These are phyloP conservation scores for Isoetes engelmannii DNA, from an alignment of 83 land plant species.

Conservation along the genomic window DNA sequence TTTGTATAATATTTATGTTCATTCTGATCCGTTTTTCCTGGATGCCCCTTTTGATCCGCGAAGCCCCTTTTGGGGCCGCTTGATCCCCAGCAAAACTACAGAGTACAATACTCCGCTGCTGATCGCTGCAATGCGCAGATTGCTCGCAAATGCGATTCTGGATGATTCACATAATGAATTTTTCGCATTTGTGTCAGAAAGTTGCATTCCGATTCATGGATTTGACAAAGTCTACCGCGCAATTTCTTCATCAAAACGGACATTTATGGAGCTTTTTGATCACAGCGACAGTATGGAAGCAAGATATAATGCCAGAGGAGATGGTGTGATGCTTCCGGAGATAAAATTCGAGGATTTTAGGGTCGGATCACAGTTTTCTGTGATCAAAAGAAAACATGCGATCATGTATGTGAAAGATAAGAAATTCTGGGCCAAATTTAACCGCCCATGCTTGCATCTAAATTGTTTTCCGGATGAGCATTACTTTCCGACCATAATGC, in stretches of 20 bases:
- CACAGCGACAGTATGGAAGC: no score
- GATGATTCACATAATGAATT: constrained; percentile 51
- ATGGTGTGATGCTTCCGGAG: constrained; percentile 58
- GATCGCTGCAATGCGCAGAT: constrained; percentile 46
- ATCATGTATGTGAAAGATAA: constrained; percentile 41
- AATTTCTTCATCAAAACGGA: constrained; percentile 29
- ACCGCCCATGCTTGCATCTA: constrained; percentile 34
- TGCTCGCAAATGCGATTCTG: constrained; percentile 55
- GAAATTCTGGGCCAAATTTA: constrained; percentile 49
- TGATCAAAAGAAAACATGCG: constrained; percentile 48
- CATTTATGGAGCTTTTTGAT: constrained; percentile 41
- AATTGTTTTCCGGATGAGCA: constrained; percentile 72
- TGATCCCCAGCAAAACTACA: constrained; percentile 38
- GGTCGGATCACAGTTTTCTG: constrained; percentile 66
- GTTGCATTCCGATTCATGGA: constrained; percentile 59
- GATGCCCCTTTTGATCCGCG: background rate
- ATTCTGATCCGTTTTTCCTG: constrained; percentile 42
- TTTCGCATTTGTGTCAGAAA: constrained; percentile 56
- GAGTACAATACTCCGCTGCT: constrained; percentile 40
- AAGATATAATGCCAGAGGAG: constrained; percentile 44
- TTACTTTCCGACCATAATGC: constrained; percentile 57
- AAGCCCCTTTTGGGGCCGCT: constrained; percentile 29
- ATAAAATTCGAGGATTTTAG: constrained; percentile 41
- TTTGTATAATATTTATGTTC: constrained; percentile 57
- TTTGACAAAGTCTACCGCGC: constrained; percentile 38